Evolutionary conservation across 1,284 basidiomycete genomes (phyloP).

Genomic region (Cryptococcus sp.): DNA sequence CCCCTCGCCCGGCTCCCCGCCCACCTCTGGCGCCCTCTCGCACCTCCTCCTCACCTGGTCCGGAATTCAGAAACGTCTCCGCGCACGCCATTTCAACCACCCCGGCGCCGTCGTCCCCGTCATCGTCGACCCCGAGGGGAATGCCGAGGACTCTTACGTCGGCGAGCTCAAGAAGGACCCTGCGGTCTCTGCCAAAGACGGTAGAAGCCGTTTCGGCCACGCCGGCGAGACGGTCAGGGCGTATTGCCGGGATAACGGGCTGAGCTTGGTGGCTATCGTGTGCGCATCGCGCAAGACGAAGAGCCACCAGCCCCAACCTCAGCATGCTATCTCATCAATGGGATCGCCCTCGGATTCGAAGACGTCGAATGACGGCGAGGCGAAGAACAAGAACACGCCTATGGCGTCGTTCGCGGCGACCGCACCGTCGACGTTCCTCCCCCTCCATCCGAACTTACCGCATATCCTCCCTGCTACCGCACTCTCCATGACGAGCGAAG

Average conservation of each 20-base stretch:
- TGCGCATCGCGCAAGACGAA: slow-evolving; percentile 16
- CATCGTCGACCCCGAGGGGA: slow-evolving; percentile 35
- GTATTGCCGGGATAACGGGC: slow-evolving; percentile 37
- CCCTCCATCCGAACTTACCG: background rate
- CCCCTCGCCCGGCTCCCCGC: slow-evolving; percentile 21
- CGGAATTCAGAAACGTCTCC: slow-evolving; percentile 35
- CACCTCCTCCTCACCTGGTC: slow-evolving; percentile 40
- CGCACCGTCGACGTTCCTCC: background rate
- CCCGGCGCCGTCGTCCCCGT: slow-evolving; percentile 41
- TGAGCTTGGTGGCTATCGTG: slow-evolving; percentile 36
- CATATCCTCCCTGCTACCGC: slow-evolving; percentile 9
- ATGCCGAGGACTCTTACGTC: background rate
- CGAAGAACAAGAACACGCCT: background rate
- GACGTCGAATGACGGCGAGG: background rate
- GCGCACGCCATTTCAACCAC: slow-evolving; percentile 29
- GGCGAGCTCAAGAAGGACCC: slow-evolving; percentile 1
- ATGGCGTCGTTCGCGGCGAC: background rate
- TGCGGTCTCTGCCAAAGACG: background rate
- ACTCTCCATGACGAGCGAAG: slow-evolving; percentile 30
- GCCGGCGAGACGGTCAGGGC: slow-evolving; percentile 43
- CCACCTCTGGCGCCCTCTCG: slow-evolving; percentile 32
- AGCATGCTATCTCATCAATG: no score
- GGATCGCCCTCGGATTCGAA: no score
- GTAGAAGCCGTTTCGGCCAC: slow-evolving; percentile 29
- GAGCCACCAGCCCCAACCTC: background rate